Evolutionary conservation across 371 early-diverging fungal species (phyloP), one percentile per base, ranked within the genome.

Genomic region (Blastocladiella emersonii): DNA sequence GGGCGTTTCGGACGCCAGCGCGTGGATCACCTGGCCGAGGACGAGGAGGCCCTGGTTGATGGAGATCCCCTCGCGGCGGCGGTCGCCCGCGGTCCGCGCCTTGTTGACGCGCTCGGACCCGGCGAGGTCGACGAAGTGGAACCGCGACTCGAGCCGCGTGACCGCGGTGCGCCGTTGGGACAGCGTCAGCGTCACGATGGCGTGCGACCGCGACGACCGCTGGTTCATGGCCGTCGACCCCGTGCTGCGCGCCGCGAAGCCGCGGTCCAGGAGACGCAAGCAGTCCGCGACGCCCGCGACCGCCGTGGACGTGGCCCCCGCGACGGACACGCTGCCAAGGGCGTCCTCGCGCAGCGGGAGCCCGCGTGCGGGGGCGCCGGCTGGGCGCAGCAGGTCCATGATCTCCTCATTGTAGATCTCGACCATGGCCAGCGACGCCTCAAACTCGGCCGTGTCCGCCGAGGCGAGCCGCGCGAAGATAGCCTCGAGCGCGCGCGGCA

Each of bases 41-140:
- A 95, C 96, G 43, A 98, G 78, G 12, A 99, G 83, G 15, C 99
- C 99, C 21, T 90, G 88, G 73, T 99, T 99, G 71, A 99, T 99
- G 43, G 89, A 85, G 63, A 98, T 99, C 49, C 96, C 94, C 74
- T 99, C 99, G 73, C 90, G 92, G 55, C 88, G 86, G 59, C 93
- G 82, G 56, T 92, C 95, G n/a, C 98, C 99, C 56, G 85, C 87
- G 2, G 98, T 94, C 37, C 88, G 81, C 2, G 99, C 98, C 49
- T 91, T 82, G 74, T 98, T 99, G 27, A 98, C 79, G 62, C 99
- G 84, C 75, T 99, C 99, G 45, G 92, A 92, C 30, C 99, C 99
- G 39, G 99, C 99, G 67, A 99, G 76, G 81, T 99, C 99, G 45
- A 99, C 99, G 83, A 99, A 99, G 71, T 96, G 91, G 68, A 96